phyloP scores from a whole-genome alignment of 2,329 filamentous ascomycete species.

The Hymenoscyphus fraxineus region DNA sequence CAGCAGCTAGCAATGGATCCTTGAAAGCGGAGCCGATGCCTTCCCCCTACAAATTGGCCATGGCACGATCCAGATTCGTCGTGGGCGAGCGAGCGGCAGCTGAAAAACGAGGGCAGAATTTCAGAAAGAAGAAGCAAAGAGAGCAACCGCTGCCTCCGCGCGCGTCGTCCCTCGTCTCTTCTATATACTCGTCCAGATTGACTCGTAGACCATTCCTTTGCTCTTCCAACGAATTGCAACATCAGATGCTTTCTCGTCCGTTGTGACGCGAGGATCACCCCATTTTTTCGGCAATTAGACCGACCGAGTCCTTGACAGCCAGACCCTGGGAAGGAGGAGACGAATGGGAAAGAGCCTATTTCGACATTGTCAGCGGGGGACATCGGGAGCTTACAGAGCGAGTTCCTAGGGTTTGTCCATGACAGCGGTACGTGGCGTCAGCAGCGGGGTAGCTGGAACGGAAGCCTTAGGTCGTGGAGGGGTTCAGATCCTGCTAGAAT shows the following conservation, averaged over 20 bases:
- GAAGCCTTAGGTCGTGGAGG: neutral
- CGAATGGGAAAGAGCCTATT: neutral
- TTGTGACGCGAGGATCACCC: conserved; percentile 23
- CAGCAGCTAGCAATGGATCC: neutral
- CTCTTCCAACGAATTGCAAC: conserved; percentile 4
- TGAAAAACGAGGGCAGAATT: neutral
- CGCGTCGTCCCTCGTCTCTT: neutral
- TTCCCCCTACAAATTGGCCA: neutral
- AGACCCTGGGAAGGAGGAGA: neutral
- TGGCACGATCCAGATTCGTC: neutral
- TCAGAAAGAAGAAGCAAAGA: neutral
- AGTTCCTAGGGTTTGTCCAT: too few species aligned
- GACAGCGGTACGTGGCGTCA: neutral
- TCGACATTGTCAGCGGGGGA: neutral
- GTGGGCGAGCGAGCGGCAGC: neutral
- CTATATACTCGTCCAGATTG: conserved; percentile 4
- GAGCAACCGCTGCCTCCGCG: neutral
- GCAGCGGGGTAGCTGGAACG: neutral
- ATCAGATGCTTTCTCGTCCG: conserved; percentile 19
- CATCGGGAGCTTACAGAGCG: neutral
- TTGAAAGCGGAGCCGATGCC: neutral
- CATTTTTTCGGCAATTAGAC: conserved; percentile 10
- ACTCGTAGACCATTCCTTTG: neutral
- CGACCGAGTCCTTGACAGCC: neutral
- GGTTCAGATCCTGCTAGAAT: neutral